Evolutionary conservation across 164 flowering plant species (phyloP).

Genomic region (Amborella trichopoda): DNA sequence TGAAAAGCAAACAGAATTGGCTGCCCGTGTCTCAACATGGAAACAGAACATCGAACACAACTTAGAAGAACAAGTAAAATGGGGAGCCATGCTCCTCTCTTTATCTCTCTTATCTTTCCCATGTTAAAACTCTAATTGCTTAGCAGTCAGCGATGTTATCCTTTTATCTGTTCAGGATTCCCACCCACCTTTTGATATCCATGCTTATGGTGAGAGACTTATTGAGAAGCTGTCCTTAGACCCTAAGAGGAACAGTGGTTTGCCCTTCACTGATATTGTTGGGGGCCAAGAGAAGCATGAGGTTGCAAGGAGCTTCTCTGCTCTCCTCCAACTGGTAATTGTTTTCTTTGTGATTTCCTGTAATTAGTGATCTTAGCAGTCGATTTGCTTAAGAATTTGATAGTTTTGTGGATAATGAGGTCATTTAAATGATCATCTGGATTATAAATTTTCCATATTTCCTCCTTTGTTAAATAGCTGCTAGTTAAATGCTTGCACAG

Average conservation of each 20-base stretch:
- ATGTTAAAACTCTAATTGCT: constrained; percentile 1
- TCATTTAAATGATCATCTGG: neutral
- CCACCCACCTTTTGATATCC: constrained; percentile 86
- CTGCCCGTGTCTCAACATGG: constrained; percentile 90
- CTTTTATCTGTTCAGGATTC: constrained; percentile 41
- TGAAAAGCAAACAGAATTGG: constrained; percentile 82
- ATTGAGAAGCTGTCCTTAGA: constrained; percentile 43
- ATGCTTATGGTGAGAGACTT: constrained; percentile 64
- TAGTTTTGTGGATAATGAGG: too few relatives aligned
- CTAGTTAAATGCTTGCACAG: neutral
- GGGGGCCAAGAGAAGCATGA: constrained; percentile 70
- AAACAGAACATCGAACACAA: constrained; percentile 82
- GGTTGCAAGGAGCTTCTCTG: constrained; percentile 81
- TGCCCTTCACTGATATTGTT: constrained; percentile 68
- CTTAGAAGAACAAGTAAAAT: constrained; percentile 80
- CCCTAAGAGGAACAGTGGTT: constrained; percentile 17
- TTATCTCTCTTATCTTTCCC: neutral
- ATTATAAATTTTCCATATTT: too few relatives aligned
- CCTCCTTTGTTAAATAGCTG: neutral
- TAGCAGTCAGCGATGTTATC: neutral
- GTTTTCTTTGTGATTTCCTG: neutral
- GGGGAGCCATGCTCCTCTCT: too few relatives aligned
- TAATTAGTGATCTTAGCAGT: too few relatives aligned
- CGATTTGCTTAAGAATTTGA: too few relatives aligned
- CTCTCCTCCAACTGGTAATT: constrained; percentile 85